Base-by-base conservation (phyloP, 305 asterid genomes). In the Fraxinus velutina region DNA sequence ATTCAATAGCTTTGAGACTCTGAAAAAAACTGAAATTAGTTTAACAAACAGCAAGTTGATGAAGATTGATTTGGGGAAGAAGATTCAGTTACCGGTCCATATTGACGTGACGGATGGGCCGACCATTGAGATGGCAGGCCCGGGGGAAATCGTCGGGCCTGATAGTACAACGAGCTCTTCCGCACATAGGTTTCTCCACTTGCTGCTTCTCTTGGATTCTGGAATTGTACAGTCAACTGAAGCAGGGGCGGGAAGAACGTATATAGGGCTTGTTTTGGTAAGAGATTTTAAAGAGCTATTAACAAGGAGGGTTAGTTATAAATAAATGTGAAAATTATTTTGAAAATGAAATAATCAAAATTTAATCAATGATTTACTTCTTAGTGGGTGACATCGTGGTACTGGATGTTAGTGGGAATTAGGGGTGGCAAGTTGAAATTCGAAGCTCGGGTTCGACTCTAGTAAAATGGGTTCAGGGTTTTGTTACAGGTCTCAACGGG, bases 131-230 rank as follows among this genome's bases (percentile, higher is more conserved):
- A 82, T 90, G 83, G 88, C 90, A 90, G 75, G 99, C 97, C 86
- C 94, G 90, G 34, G 84, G 27, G 34, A 86, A 78, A 80, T 86
- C 97, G 24, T 92, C 97, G 80, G 94, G 42, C 88, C 97, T 87
- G 82, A 92, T 88, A 78, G 96, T 88, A 83, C 96, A 93, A 32
- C 99, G 91, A 50, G 89, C 91, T 83, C 99, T 89, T 84, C 99
- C 99, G 75, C 99, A 95, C 99, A 95, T 36, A 57, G 52, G 30
- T 37, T 70, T 12, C 37, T 68, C 19, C 74, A 15, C 75, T 9
- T 5, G n/a, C 6, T 70, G 22, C 75, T 70, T 70, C 75, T 29
- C 75, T 29, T 13, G 75, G 75, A 30, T 30, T 70, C 42, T 30
- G 75, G 75, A 70, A 29, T 29, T 13, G 22, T 15, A 30, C 75